phyloP scores from a whole-genome alignment of 768 basidiomycete genomes.

The Rossbeevera mucosa region DNA sequence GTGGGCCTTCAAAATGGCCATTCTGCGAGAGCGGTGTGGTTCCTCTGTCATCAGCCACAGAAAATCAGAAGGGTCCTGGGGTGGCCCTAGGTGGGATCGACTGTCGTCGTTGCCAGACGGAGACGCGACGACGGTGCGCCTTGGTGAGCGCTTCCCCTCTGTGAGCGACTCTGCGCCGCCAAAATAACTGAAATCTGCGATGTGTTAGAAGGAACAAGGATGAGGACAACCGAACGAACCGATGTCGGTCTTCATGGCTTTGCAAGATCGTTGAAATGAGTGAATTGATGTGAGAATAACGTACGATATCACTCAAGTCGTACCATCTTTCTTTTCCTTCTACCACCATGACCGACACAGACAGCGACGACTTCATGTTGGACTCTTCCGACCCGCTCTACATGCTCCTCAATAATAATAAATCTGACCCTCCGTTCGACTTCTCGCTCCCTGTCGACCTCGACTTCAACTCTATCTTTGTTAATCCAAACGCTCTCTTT shows the following conservation, averaged over 20 bases:
- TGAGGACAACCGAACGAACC: slow-evolving; percentile 13
- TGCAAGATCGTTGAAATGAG: neutral
- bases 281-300: slow-evolving; percentile 21
- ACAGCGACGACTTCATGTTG: slow-evolving; percentile 38
- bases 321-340: slow-evolving; percentile 12
- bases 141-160: slow-evolving; percentile 49
- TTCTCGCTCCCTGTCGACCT: slow-evolving; percentile 51
- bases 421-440: slow-evolving; percentile 36
- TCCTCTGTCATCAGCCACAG: slow-evolving; percentile 98
- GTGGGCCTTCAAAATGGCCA: slow-evolving; percentile 89
- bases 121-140: slow-evolving; percentile 46
- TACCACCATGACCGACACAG: slow-evolving; percentile 5
- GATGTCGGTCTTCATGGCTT: slow-evolving; percentile 17
- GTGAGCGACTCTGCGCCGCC: slow-evolving; percentile 78
- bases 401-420: slow-evolving; percentile 48
- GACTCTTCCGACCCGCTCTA: slow-evolving; percentile 58
- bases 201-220: neutral
- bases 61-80: slow-evolving; percentile 81
- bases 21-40: slow-evolving; percentile 84
- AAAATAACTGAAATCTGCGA: slow-evolving; percentile 68
- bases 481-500: slow-evolving; percentile 65
- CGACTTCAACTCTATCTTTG: slow-evolving; percentile 55
- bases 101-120: slow-evolving; percentile 39
- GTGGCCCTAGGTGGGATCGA: slow-evolving; percentile 44
- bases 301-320: slow-evolving; percentile 23